Conservation (phyloP, 345 rosid genomes). For the Aethionema arabicum region DNA sequence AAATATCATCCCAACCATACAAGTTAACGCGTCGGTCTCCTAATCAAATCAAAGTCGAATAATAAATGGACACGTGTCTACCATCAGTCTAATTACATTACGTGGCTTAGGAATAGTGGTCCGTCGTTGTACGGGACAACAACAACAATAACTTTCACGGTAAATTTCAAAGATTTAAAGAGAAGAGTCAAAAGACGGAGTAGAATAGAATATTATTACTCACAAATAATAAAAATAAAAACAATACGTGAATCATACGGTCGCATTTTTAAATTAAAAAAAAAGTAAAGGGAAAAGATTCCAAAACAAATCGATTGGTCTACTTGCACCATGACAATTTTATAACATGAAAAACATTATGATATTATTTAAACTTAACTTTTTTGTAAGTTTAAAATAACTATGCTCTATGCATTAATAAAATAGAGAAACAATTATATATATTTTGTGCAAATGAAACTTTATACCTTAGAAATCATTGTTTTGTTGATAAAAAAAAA, state of each 20-base stretch:
- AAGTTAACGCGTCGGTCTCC: constrained; percentile 5
- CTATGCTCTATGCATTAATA: too few species aligned
- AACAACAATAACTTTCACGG: not conserved
- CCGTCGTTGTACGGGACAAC: not conserved
- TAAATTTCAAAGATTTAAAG: not conserved
- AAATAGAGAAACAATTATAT: too few species aligned
- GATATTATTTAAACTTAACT: too few species aligned
- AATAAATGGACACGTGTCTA: not conserved
- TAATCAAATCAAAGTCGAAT: constrained; percentile 14
- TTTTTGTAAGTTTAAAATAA: too few species aligned
- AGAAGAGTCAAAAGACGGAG: not conserved
- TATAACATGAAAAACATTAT: not conserved
- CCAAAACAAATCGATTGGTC: not conserved
- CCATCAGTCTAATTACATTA: not conserved
- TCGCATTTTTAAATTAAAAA: not conserved
- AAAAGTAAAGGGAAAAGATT: not conserved
- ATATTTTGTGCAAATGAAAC: too few species aligned
- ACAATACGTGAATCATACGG: not conserved
- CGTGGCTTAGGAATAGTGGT: constrained; percentile 10
- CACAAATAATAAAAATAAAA: not conserved
- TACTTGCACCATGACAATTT: not conserved
- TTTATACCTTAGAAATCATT: too few species aligned
- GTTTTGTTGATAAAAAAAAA: too few species aligned
- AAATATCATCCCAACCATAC: not conserved
- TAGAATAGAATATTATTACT: not conserved